A percentile compares a stretch with the other conserved stretches of the same genome.
Evolutionary conservation across 2,329 filamentous ascomycete genomes (phyloP).

Genomic region (Westerdykella ornata): DNA sequence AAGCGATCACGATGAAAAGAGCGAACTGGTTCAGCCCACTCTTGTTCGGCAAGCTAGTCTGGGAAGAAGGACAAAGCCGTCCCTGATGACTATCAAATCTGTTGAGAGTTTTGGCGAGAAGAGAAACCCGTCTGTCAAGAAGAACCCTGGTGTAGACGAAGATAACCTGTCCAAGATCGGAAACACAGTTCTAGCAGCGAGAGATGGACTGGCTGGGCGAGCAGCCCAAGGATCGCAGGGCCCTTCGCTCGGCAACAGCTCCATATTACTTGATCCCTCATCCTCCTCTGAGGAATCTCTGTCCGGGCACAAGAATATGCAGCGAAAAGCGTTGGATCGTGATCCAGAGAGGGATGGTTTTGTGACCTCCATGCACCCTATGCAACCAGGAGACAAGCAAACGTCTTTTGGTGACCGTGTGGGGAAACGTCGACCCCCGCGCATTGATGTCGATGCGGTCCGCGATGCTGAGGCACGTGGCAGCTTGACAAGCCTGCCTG

Average conservation of each 20-base stretch:
- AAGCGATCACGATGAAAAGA: slow-evolving; percentile 32
- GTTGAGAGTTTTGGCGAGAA: slow-evolving; percentile 32
- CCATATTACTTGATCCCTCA: slow-evolving; percentile 31
- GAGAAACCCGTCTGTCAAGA: slow-evolving; percentile 14
- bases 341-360: slow-evolving; percentile 25
- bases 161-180: slow-evolving; percentile 20
- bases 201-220: slow-evolving; percentile 13
- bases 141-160: slow-evolving; percentile 10
- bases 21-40: slow-evolving; percentile 34
- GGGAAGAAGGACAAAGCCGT: slow-evolving; percentile 43
- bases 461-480: slow-evolving; percentile 74
- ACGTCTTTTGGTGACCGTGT: slow-evolving; percentile 37
- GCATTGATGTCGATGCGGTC: slow-evolving; percentile 75
- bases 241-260: slow-evolving; percentile 26
- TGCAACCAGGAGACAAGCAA: slow-evolving; percentile 24
- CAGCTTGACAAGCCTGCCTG: slow-evolving; percentile 84
- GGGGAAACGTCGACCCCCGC: slow-evolving; percentile 54
- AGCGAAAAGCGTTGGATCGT: slow-evolving; percentile 18
- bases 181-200: slow-evolving; percentile 21
- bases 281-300: slow-evolving; percentile 33
- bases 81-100: slow-evolving; percentile 44
- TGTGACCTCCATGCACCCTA: slow-evolving; percentile 25
- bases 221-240: slow-evolving; percentile 16
- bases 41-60: slow-evolving; percentile 43
- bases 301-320: slow-evolving; percentile 19